A percentile compares a stretch with the other conserved stretches of the same genome.
Evolutionary conservation across 192 early-diverging fungal genomes (phyloP).

Genomic region (Globomyces pollinis-pini): DNA sequence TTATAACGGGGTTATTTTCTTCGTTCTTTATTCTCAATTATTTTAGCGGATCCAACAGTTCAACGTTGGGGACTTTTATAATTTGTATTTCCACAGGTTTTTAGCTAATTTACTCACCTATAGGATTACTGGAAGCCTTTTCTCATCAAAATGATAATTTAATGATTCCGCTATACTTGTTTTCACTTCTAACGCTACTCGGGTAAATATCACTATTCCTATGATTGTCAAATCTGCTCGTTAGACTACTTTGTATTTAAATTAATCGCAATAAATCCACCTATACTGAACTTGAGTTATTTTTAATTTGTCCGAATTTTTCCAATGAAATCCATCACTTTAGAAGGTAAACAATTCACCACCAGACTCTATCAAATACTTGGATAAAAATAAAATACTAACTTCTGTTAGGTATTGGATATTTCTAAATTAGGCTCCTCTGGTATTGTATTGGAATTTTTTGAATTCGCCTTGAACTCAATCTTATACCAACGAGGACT

Average conservation of each 20-base stretch:
- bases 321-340: too few relatives aligned
- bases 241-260: too few relatives aligned
- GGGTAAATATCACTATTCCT: background rate
- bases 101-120: conserved; percentile 5
- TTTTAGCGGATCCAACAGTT: conserved; percentile 15
- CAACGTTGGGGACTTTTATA: conserved; percentile 7
- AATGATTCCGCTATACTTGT: conserved; percentile 74
- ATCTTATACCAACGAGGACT: conserved; percentile 88
- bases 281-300: too few relatives aligned
- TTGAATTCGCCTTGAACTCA: conserved; percentile 28
- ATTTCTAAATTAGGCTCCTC: background rate
- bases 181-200: background rate
- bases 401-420: too few relatives aligned
- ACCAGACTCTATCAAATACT: too few relatives aligned
- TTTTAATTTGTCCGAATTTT: too few relatives aligned
- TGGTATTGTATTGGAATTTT: background rate
- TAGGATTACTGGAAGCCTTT: conserved; percentile 73
- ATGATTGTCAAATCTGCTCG: too few relatives aligned
- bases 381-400: too few relatives aligned
- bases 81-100: conserved; percentile 27
- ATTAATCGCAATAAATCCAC: too few relatives aligned
- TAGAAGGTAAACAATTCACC: too few relatives aligned
- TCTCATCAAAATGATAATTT: conserved; percentile 95
- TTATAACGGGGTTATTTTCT: conserved; percentile 42
- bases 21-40: conserved; percentile 8